Percentiles rank a stretch among this genome's conserved stretches.
These are phyloP conservation scores for Fusarium sp. DNA, from an alignment of 2,329 filamentous ascomycete species.

Conservation along the genomic window DNA sequence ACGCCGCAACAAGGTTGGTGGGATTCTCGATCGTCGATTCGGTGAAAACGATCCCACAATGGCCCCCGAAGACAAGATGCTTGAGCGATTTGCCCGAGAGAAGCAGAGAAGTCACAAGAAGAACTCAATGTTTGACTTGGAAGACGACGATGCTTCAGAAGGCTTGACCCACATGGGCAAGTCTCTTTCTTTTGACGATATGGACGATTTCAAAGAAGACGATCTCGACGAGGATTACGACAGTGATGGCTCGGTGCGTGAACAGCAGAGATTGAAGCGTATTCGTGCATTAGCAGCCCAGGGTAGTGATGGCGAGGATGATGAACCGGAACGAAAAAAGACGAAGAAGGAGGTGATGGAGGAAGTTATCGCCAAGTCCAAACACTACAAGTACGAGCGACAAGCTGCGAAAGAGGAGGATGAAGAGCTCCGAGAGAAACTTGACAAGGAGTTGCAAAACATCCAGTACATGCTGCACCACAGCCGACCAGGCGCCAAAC, in stretches of 20 bases:
- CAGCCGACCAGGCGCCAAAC: conserved; percentile 52
- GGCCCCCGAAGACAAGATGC: conserved; percentile 91
- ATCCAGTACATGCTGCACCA: conserved; percentile 77
- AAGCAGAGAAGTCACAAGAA: conserved; percentile 83
- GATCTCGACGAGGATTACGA: conserved; percentile 73
- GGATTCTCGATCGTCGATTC: conserved; percentile 91
- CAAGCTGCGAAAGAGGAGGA: conserved; percentile 94
- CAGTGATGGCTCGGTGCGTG: conserved; percentile 64
- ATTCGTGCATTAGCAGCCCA: conserved; percentile 58
- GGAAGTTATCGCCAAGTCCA: conserved; percentile 97
- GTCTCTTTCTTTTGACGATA: conserved; percentile 71
- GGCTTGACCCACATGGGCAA: conserved; percentile 86
- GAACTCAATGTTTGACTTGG: conserved; percentile 86
- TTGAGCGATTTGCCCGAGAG: conserved; percentile 89
- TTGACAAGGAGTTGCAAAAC: conserved; percentile 84
- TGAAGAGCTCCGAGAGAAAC: conserved; percentile 82
- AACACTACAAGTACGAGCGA: conserved; percentile 92
- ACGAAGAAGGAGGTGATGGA: conserved; percentile 97
- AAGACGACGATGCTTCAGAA: conserved; percentile 73
- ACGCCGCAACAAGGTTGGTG: conserved; percentile 87
- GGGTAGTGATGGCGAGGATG: conserved; percentile 60
- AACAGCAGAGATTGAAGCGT: conserved; percentile 65
- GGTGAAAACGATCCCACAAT: conserved; percentile 95
- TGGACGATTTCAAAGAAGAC: conserved; percentile 83
- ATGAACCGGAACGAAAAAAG: conserved; percentile 85